phyloP scores from a whole-genome alignment of 768 basidiomycete genomes.

The Mycena rebaudengoi region DNA sequence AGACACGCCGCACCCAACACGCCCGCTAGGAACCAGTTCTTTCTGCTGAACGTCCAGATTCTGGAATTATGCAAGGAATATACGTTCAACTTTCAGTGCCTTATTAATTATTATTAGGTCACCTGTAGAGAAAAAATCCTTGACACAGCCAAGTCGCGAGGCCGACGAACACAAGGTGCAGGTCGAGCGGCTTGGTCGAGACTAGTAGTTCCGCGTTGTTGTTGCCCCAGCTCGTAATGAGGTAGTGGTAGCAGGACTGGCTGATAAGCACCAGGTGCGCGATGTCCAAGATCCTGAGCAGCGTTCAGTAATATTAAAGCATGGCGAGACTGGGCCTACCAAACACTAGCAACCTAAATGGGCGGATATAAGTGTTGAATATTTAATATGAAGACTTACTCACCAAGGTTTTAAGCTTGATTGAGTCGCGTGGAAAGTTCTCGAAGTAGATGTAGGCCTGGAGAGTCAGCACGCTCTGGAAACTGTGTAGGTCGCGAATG shows the following conservation, averaged over 20 bases:
- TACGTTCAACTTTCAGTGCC: background rate
- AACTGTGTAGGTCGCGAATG: slow-evolving; percentile 19
- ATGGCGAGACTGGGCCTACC: background rate
- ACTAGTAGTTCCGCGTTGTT: slow-evolving; percentile 7
- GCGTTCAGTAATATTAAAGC: background rate
- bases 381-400: background rate
- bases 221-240: slow-evolving; percentile 22
- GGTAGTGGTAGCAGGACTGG: slow-evolving; percentile 23
- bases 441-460: slow-evolving; percentile 31
- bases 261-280: slow-evolving; percentile 19
- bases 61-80: background rate
- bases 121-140: slow-evolving; percentile 20
- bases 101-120: too few relatives aligned
- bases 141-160: slow-evolving; percentile 7
- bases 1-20: slow-evolving; percentile 3
- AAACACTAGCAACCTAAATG: background rate
- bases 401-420: slow-evolving; percentile 23
- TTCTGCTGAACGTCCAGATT: slow-evolving; percentile 27
- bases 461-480: slow-evolving; percentile 30
- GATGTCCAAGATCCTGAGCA: slow-evolving; percentile 17
- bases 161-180: slow-evolving; percentile 19
- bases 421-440: slow-evolving; percentile 25
- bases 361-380: too few relatives aligned
- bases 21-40: slow-evolving; percentile 10
- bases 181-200: background rate